These are phyloP conservation scores for Poronia punctata DNA, from an alignment of 495 filamentous ascomycete genomes.

Conservation along the genomic window DNA sequence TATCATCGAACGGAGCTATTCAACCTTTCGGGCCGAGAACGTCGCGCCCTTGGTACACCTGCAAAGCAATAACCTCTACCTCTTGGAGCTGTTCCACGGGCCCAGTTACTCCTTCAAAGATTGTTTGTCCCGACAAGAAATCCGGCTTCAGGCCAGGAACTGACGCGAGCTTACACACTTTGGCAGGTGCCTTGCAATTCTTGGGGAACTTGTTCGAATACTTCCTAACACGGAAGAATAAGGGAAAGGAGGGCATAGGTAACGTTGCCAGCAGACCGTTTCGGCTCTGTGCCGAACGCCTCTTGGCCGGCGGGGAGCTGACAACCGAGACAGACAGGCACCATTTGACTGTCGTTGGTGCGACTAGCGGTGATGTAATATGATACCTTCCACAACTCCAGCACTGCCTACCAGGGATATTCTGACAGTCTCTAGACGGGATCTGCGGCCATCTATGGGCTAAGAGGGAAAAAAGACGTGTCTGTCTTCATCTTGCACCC, in stretches of 20 bases:
- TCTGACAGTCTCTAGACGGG: slow-evolving; percentile 49
- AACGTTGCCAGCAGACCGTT: neutral
- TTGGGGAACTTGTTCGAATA: slow-evolving; percentile 96
- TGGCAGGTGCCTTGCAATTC: slow-evolving; percentile 68
- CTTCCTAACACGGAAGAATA: slow-evolving; percentile 77
- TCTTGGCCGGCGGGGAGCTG: no score
- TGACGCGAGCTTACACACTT: slow-evolving; percentile 12
- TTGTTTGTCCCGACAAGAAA: slow-evolving; percentile 7
- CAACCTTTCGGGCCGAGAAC: slow-evolving; percentile 72
- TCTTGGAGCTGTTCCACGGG: slow-evolving; percentile 97
- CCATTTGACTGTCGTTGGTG: slow-evolving; percentile 84
- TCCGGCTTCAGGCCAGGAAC: no score
- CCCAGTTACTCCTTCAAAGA: slow-evolving; percentile 95
- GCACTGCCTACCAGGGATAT: no score
- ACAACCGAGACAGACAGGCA: slow-evolving; percentile 58
- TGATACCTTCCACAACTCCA: no score
- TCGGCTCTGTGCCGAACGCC: no score
- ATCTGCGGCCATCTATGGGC: slow-evolving; percentile 92
- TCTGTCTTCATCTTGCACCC: slow-evolving; percentile 86
- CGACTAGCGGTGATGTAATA: slow-evolving; percentile 73
- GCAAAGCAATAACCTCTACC: slow-evolving; percentile 64
- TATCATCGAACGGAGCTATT: slow-evolving; percentile 75
- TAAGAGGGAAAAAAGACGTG: slow-evolving; percentile 94
- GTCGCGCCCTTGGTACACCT: slow-evolving; percentile 68
- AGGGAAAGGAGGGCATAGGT: slow-evolving; percentile 46